phyloP scores from a whole-genome alignment of 2,329 filamentous ascomycete genomes.

The Colletotrichum shisoi region DNA sequence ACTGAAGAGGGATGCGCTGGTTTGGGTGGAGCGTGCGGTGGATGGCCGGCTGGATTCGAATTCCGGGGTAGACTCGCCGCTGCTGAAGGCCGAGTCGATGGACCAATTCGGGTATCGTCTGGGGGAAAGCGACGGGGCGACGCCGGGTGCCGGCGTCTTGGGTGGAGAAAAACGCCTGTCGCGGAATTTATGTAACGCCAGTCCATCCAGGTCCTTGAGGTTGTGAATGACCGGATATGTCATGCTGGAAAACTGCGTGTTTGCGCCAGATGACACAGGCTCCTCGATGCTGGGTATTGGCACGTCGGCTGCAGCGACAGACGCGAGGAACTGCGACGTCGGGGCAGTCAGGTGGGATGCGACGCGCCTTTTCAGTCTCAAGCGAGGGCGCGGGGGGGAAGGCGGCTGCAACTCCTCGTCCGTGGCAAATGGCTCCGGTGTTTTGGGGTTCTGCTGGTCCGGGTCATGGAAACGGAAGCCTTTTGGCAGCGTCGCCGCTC shows the following conservation, averaged over 20 bases:
- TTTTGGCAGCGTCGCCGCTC: constrained; percentile 55
- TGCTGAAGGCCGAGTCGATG: constrained; percentile 64
- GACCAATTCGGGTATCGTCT: constrained; percentile 67
- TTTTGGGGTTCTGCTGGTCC: constrained; percentile 54
- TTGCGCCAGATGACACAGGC: constrained; percentile 52
- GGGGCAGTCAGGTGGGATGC: constrained; percentile 63
- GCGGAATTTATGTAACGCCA: constrained; percentile 49
- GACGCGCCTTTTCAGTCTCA: constrained; percentile 64
- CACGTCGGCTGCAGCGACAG: constrained; percentile 70
- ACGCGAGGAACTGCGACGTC: constrained; percentile 72
- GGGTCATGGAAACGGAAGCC: constrained; percentile 50
- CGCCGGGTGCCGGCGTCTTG: constrained; percentile 64
- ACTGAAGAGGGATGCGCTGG: constrained; percentile 65
- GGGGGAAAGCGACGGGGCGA: constrained; percentile 54
- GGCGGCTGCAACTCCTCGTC: constrained; percentile 53
- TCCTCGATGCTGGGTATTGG: constrained; percentile 72
- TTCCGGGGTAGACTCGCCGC: constrained; percentile 66
- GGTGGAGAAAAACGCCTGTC: constrained; percentile 61
- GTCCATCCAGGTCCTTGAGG: constrained; percentile 48
- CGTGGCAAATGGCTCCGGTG: constrained; percentile 59
- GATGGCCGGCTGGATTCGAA: constrained; percentile 68
- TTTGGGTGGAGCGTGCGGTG: constrained; percentile 66
- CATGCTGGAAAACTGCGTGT: constrained; percentile 56
- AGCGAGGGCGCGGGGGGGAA: constrained; percentile 61
- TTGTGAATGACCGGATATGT: constrained; percentile 48